A percentile compares a stretch with the other conserved stretches of the same genome.
Conservation (phyloP, 2,329 filamentous ascomycete genomes). For the Cladophialophora carrionii region DNA sequence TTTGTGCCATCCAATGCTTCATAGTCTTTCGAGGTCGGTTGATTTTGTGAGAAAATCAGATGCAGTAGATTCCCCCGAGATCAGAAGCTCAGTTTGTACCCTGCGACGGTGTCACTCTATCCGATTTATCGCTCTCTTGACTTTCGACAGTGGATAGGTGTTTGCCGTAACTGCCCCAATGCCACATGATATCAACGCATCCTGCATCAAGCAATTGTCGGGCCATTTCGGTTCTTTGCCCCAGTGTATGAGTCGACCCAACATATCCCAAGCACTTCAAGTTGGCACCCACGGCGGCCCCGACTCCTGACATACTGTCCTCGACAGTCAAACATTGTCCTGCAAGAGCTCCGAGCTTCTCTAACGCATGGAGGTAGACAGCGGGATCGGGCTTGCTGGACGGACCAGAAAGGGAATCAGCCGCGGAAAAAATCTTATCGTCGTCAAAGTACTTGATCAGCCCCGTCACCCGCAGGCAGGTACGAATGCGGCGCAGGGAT, state of each 20-base stretch:
- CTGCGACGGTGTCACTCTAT: neutral
- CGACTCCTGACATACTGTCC: slow-evolving; percentile 83
- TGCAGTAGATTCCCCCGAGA: neutral
- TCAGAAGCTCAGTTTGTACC: slow-evolving; percentile 9
- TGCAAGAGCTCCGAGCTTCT: slow-evolving; percentile 71
- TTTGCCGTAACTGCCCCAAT: slow-evolving; percentile 51
- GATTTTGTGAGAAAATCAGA: neutral
- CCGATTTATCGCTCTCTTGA: neutral
- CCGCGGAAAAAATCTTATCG: slow-evolving; percentile 78
- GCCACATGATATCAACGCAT: slow-evolving; percentile 62
- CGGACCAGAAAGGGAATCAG: slow-evolving; percentile 74
- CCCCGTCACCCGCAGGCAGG: slow-evolving; percentile 76
- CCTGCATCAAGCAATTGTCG: slow-evolving; percentile 70
- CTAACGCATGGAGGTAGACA: slow-evolving; percentile 78
- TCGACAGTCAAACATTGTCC: slow-evolving; percentile 79
- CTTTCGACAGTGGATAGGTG: neutral
- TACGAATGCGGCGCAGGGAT: slow-evolving; percentile 75
- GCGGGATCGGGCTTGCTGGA: slow-evolving; percentile 89
- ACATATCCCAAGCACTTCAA: slow-evolving; percentile 86
- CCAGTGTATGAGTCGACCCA: slow-evolving; percentile 68
- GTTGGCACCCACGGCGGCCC: slow-evolving; percentile 73
- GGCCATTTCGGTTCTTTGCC: slow-evolving; percentile 67
- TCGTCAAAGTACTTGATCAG: slow-evolving; percentile 79
- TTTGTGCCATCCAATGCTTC: neutral
- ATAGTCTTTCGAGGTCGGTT: neutral